A percentile compares a stretch with the other conserved stretches of the same genome.
phyloP scores from a whole-genome alignment of 176 grass and related monocot genomes.

The Ensete glaucum region DNA sequence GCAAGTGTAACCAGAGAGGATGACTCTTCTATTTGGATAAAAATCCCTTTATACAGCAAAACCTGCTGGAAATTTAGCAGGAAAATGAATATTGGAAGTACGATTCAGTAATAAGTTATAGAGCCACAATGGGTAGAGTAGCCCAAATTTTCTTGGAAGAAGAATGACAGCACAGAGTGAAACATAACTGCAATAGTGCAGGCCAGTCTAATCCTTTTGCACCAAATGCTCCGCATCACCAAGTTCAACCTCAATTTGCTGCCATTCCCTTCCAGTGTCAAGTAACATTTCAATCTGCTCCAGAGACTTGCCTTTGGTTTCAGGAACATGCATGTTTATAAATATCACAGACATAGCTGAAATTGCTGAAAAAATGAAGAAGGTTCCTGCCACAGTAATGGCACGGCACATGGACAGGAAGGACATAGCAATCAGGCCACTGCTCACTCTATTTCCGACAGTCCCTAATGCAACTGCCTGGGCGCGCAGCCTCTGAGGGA shows the following conservation, averaged over 20 bases:
- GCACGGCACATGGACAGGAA: constrained; percentile 46
- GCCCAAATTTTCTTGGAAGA: no score
- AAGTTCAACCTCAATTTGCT: constrained; percentile 39
- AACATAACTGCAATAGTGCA: no score
- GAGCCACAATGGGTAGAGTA: no score
- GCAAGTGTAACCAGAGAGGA: no score
- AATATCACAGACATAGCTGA: constrained; percentile 44
- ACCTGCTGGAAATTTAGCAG: no score
- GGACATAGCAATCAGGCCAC: constrained; percentile 57
- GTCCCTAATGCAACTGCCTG: constrained; percentile 49
- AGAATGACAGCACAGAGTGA: no score
- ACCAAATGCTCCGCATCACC: constrained; percentile 32
- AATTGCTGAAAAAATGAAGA: constrained; percentile 42
- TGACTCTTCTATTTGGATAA: no score
- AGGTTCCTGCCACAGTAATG: constrained; percentile 34
- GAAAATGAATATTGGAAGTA: no score
- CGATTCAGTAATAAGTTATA: no score
- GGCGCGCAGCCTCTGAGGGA: constrained; percentile 41
- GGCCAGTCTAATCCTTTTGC: background rate
- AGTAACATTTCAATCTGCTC: constrained; percentile 55
- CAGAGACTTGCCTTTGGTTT: constrained; percentile 49
- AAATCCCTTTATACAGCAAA: no score
- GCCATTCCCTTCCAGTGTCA: constrained; percentile 9
- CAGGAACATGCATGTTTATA: constrained; percentile 38
- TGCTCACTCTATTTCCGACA: constrained; percentile 43